Base-by-base conservation (phyloP, 768 basidiomycete genomes). In the Myochromella boudieri region DNA sequence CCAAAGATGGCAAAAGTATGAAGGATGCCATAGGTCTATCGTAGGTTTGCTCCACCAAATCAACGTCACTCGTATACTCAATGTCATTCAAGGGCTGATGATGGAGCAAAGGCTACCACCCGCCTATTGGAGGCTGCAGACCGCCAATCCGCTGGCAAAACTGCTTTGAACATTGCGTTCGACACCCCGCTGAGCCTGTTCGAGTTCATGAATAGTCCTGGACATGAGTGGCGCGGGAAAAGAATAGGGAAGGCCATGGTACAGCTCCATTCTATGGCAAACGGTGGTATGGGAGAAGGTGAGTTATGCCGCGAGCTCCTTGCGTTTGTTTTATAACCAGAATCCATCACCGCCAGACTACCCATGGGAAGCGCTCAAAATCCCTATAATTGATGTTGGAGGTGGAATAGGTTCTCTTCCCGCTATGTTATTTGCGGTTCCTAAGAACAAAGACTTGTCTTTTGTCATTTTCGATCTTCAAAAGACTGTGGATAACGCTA, bases 11-110 rank as follows among this genome's bases (percentile, higher is more conserved):
- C 14, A 47, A 40, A n/a, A 47, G 45, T 29, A 38, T 47, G 45
- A 47, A 47, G 24, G 45, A 47, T 47, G 45, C 45, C 21, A 37
- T 47, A 11, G 45, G 45, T 28, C n/a, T 47, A 18, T 47, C 37
- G 45, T 47, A 37, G 8, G 37, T 26, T 20, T 11, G n/a, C 21
- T 1, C 15, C 37, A 11, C 26, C 11, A 2, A 4, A 2, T 1
- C 18, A 12, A n/a, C 17, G 17, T 9, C 10, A 18, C 1, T 6
- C 7, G 7, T 2, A 24, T 38, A 24, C 22, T 1, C 14, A 2
- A 10, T 10, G 8, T 9, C 21, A 21, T 21, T 14, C 6, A 22
- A 47, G 45, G 12, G 45, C 45, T 27, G 45, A 39, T n/a, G 45
- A 47, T 21, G 45, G 37, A 6, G 45, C 45, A 15, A 47, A 47